phyloP scores from a whole-genome alignment of 2,329 filamentous ascomycete species.

The Beauveria asiatica region DNA sequence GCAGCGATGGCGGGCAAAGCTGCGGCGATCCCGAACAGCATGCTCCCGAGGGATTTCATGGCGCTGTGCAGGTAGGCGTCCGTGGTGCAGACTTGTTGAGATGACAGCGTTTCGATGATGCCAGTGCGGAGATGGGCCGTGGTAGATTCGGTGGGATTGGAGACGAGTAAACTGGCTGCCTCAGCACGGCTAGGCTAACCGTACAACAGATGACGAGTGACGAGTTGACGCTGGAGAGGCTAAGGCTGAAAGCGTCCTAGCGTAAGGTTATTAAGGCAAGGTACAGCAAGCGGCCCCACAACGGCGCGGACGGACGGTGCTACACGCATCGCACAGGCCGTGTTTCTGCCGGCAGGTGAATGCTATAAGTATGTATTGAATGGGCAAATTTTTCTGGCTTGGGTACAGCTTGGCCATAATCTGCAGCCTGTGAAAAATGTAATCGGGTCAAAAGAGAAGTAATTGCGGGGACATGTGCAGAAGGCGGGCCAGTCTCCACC shows the following conservation, averaged over 20 bases:
- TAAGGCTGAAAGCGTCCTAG: neutral
- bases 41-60: slow-evolving; percentile 34
- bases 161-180: neutral
- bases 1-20: slow-evolving; percentile 32
- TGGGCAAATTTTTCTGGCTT: too few species aligned
- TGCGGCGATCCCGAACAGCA: slow-evolving; percentile 31
- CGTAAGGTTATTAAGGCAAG: neutral
- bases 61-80: slow-evolving; percentile 11
- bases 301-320: neutral
- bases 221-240: neutral
- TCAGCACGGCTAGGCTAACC: slow-evolving; percentile 1
- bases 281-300: neutral
- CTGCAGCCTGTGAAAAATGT: too few species aligned
- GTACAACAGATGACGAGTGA: neutral
- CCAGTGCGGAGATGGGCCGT: neutral
- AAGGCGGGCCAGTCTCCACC: too few species aligned
- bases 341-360: too few species aligned
- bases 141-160: neutral
- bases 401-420: too few species aligned
- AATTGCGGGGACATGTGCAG: too few species aligned
- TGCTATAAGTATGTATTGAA: too few species aligned
- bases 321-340: neutral
- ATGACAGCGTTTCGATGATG: slow-evolving; percentile 1
- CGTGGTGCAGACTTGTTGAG: slow-evolving; percentile 14
- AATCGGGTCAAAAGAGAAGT: too few species aligned